Base-by-base conservation (phyloP, 2,329 filamentous ascomycete species). In the Chaetomium strumarium region DNA sequence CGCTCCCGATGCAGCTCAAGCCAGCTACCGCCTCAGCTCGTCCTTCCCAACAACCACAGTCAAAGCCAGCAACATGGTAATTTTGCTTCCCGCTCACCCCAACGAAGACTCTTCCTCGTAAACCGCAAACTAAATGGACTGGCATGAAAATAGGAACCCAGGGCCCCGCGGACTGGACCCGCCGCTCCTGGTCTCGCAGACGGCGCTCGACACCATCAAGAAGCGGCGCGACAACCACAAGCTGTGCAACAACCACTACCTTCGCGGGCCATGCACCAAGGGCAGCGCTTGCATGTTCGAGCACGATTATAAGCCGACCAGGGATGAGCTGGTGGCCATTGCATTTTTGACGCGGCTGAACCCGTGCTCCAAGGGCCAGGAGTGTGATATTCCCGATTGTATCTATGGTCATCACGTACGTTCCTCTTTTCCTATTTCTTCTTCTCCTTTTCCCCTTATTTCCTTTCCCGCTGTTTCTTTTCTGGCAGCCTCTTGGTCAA, bases 391-490 rank as follows among this genome's bases (percentile, higher is more conserved):
- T 4, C 72, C 76, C 1, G 75, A 77, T 56, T 84, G 81, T 62
- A 83, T 84, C 53, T 84, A 84, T 59, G 81, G 81, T 2, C 81
- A 84, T 63, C 75, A 84, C 60, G 78, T 81, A 62, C 70, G 77
- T 72, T 20, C 42, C 12, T 5, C 7, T 11, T 43, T 36, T 30
- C 10, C n/a, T n/a, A n/a, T 43, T 30, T 24, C 24, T 2, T 34
- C 16, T 38, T 14, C 3, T 6, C 38, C 9, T 20, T 44, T 16
- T 11, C 11, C 14, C 24, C 24, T 43, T 43, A 17, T 31, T 2
- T 47, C 33, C 37, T 14, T 36, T 19, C 10, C 3, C 12, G 4
- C 29, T 20, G 9, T 20, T 13, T 17, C n/a, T n/a, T n/a, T n/a
- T n/a, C n/a, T n/a, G n/a, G n/a, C n/a, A n/a, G n/a, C n/a, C n/a